Conservation (phyloP, 2,329 filamentous ascomycete genomes). For the Eutypella sp. region DNA sequence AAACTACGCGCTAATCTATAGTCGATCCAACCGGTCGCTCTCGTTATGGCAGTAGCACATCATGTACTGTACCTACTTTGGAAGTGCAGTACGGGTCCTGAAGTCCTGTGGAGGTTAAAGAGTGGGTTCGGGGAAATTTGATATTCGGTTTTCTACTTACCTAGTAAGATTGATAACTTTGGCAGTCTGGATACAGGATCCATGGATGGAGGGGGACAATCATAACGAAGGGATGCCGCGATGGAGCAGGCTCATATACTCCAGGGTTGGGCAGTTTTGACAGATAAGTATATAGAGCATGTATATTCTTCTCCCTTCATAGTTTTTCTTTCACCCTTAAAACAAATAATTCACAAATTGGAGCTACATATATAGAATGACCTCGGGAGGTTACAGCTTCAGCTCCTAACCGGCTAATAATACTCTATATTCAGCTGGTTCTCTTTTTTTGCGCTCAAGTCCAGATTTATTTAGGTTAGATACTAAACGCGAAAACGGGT, state of each 20-base stretch:
- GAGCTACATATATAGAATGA: no score
- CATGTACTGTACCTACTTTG: background rate
- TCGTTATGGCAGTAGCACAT: background rate
- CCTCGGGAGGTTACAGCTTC: no score
- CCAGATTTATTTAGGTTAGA: background rate
- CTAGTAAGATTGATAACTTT: no score
- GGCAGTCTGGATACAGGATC: background rate
- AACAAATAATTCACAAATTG: no score
- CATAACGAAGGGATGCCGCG: background rate
- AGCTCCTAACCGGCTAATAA: background rate
- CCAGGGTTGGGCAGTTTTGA: no score
- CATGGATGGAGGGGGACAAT: background rate
- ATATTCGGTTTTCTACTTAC: background rate
- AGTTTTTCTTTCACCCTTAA: no score
- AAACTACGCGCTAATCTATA: no score
- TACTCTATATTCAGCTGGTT: background rate
- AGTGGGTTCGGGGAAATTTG: slow-evolving; percentile 1
- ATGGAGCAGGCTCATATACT: no score
- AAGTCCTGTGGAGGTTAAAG: background rate
- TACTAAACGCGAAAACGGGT: background rate
- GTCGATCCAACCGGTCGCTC: no score
- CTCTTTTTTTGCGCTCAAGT: background rate
- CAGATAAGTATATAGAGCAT: no score
- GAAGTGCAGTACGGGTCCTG: background rate
- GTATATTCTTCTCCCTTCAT: no score